A percentile compares a stretch with the other conserved stretches of the same genome.
These are phyloP conservation scores for Pterothamnion heteromorphum DNA, from an alignment of 31 red algal species.

Conservation along the genomic window DNA sequence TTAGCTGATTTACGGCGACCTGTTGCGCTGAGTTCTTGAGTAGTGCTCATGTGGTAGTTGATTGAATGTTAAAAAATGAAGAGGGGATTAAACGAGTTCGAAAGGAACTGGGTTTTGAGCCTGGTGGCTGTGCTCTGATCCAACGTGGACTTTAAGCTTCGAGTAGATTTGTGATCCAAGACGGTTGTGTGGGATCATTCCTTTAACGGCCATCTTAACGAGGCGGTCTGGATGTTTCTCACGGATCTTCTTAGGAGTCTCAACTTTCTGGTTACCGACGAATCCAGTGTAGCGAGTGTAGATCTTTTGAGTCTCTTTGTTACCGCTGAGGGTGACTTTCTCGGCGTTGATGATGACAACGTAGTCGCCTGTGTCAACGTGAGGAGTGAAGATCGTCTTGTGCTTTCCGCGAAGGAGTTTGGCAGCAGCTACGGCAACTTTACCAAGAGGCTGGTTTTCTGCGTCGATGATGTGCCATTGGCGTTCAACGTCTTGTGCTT, in stretches of 20 bases:
- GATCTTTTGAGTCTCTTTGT: conserved; percentile 66
- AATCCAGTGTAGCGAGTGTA: conserved; percentile 80
- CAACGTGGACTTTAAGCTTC: conserved; percentile 65
- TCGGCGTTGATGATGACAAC: conserved; percentile 82
- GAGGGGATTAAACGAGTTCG: too few relatives aligned
- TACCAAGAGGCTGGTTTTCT: conserved; percentile 66
- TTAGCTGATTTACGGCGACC: too few relatives aligned
- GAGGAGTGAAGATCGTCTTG: conserved; percentile 66
- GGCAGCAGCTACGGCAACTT: conserved; percentile 60
- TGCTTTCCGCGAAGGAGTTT: conserved; percentile 77
- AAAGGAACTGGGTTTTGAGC: conserved; percentile 63
- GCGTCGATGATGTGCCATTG: conserved; percentile 78
- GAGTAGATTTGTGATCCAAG: conserved; percentile 44
- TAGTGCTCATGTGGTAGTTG: too few relatives aligned
- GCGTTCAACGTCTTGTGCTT: conserved; percentile 26
- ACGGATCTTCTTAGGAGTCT: conserved; percentile 52
- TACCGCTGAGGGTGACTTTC: conserved; percentile 66
- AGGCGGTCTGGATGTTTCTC: conserved; percentile 57
- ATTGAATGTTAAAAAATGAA: too few relatives aligned
- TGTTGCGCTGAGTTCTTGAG: too few relatives aligned
- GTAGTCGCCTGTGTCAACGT: conserved; percentile 72
- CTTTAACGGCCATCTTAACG: conserved; percentile 60
- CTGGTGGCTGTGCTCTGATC: conserved; percentile 58
- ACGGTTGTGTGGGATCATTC: conserved; percentile 71
- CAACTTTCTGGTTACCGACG: conserved; percentile 64